Percentiles rank a stretch among this genome's conserved stretches.
These are phyloP conservation scores for Mycena capillaripes DNA, from an alignment of 768 basidiomycete genomes.

Conservation along the genomic window DNA sequence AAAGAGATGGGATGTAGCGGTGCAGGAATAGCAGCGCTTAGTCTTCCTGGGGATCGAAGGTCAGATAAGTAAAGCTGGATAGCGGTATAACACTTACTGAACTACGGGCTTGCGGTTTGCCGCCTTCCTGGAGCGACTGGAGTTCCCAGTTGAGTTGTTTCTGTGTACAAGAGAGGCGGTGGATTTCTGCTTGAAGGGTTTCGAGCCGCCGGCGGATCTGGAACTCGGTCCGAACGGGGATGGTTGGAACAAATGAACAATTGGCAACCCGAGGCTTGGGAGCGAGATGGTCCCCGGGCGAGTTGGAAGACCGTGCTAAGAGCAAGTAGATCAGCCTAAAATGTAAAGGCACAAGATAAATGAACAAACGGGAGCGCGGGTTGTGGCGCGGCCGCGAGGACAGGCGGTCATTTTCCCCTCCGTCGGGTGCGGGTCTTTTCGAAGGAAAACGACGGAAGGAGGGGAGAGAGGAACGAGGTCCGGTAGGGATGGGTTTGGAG, in stretches of 20 bases:
- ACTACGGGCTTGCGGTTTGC: neutral
- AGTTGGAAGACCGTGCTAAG: too few relatives aligned
- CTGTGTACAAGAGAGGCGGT: neutral
- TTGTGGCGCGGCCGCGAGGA: neutral
- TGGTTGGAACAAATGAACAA: neutral
- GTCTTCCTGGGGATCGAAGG: neutral
- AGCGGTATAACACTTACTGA: neutral
- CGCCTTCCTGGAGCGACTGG: neutral
- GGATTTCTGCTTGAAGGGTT: neutral
- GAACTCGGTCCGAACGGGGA: neutral
- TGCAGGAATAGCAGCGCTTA: conserved; percentile 10
- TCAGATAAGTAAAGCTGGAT: neutral
- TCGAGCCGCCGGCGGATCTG: conserved; percentile 1
- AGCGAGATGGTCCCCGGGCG: too few relatives aligned
- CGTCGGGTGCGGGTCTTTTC: neutral
- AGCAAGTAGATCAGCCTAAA: neutral
- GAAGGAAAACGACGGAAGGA: neutral
- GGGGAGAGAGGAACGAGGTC: neutral
- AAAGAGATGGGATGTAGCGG: neutral
- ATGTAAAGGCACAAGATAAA: neutral
- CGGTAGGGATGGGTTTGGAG: neutral
- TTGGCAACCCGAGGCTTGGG: neutral
- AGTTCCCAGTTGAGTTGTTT: conserved; percentile 1
- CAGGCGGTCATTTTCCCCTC: neutral
- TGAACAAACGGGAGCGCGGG: neutral